These are phyloP conservation scores for Stachybotrys elegans DNA, from an alignment of 2,329 filamentous ascomycete species.

Conservation along the genomic window DNA sequence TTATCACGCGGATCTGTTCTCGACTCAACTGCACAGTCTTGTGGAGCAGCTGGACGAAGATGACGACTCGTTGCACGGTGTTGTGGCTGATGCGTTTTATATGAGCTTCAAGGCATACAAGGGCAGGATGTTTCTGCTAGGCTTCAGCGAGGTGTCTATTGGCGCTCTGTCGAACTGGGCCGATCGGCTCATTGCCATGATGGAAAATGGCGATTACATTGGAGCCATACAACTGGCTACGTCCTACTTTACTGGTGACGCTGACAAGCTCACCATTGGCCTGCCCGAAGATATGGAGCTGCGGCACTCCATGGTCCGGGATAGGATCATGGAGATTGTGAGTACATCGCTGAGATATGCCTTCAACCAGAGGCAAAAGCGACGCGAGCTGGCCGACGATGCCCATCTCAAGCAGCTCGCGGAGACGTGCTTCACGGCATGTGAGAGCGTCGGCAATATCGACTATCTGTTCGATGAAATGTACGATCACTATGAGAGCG, in stretches of 20 bases:
- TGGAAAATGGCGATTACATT: conserved; percentile 96
- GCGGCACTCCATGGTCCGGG: conserved; percentile 76
- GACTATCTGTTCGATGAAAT: conserved; percentile 89
- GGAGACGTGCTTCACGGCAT: conserved; percentile 78
- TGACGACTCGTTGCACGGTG: conserved; percentile 85
- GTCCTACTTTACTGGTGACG: conserved; percentile 83
- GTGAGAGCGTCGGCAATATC: conserved; percentile 68
- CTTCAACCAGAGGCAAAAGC: conserved; percentile 62
- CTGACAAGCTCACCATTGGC: conserved; percentile 92
- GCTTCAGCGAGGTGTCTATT: conserved; percentile 89
- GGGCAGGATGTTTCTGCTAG: conserved; percentile 83
- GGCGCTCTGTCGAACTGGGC: conserved; percentile 96
- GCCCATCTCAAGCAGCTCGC: conserved; percentile 71
- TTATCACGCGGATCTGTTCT: conserved; percentile 87
- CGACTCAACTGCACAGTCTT: conserved; percentile 73
- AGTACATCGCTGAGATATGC: conserved; percentile 85
- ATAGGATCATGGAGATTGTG: conserved; percentile 91
- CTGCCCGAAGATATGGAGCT: conserved; percentile 75
- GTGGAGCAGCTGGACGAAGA: conserved; percentile 87
- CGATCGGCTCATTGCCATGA: conserved; percentile 83
- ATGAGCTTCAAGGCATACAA: conserved; percentile 98
- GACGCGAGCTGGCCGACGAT: conserved; percentile 40
- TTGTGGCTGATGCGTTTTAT: conserved; percentile 94
- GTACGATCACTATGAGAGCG: conserved; percentile 85
- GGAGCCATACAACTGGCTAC: conserved; percentile 86